Evolutionary conservation across 2,329 filamentous ascomycete species (phyloP).

Genomic region (Beauveria asiatica): DNA sequence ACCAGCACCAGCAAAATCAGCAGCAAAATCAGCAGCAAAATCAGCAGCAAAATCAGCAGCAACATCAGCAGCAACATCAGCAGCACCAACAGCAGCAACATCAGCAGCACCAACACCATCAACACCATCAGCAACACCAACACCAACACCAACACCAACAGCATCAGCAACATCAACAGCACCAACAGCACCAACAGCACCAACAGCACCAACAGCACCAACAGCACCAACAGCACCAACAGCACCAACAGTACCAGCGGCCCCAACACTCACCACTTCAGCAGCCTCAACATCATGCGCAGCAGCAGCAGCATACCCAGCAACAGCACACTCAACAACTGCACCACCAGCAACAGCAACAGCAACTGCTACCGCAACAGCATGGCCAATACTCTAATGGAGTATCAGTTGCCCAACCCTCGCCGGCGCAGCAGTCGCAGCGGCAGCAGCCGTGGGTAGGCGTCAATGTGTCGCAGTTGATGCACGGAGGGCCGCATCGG

Average conservation of each 20-base stretch:
- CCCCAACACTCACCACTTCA: constrained; percentile 8
- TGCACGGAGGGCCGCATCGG: constrained; percentile 11
- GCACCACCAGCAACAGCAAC: constrained; percentile 23
- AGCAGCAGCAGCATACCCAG: constrained; percentile 11
- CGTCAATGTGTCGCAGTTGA: constrained; percentile 16
- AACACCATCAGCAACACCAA: constrained; percentile 16
- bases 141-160: neutral
- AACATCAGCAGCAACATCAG: constrained; percentile 17
- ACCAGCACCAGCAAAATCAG: constrained; percentile 1
- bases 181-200: constrained; percentile 15
- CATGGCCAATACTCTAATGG: constrained; percentile 10
- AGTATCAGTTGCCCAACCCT: neutral
- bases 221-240: constrained; percentile 4
- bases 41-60: too few relatives aligned
- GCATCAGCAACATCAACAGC: constrained; percentile 18
- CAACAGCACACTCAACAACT: constrained; percentile 15
- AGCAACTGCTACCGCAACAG: constrained; percentile 11
- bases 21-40: too few relatives aligned
- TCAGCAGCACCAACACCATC: constrained; percentile 25
- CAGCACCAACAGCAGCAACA: constrained; percentile 13
- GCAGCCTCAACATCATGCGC: constrained; percentile 14
- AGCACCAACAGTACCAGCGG: constrained; percentile 1
- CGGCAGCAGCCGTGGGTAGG: constrained; percentile 16
- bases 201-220: constrained; percentile 16
- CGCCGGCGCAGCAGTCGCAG: neutral